These are phyloP conservation scores for Chaetomiaceae sp. DNA, from an alignment of 2,329 filamentous ascomycete species.

Conservation along the genomic window DNA sequence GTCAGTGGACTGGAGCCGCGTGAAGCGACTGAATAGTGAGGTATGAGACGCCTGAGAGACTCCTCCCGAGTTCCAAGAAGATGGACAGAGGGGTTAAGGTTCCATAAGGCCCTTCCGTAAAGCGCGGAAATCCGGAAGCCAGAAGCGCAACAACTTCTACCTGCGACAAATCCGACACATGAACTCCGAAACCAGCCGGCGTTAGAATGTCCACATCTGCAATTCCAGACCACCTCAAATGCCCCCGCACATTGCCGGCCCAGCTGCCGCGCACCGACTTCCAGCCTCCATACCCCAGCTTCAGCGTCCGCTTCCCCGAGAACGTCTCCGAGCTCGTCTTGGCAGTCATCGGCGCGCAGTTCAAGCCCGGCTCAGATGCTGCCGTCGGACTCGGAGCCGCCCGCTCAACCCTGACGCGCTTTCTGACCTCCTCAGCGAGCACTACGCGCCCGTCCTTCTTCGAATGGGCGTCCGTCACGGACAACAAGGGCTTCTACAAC, in stretches of 20 bases:
- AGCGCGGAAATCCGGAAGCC: too few relatives aligned
- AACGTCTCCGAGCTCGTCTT: conserved; percentile 14
- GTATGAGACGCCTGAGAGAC: too few relatives aligned
- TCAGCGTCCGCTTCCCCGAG: conserved; percentile 10
- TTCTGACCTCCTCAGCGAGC: conserved; percentile 3
- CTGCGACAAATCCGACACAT: too few relatives aligned
- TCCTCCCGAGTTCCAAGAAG: too few relatives aligned
- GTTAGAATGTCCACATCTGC: conserved; percentile 8
- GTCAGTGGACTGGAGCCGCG: too few relatives aligned
- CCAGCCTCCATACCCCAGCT: conserved; percentile 10
- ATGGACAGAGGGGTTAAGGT: too few relatives aligned
- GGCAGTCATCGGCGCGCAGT: conserved; percentile 16
- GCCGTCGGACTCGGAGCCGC: conserved; percentile 25
- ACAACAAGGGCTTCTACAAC: conserved; percentile 30
- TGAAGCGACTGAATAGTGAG: too few relatives aligned
- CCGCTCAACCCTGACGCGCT: conserved; percentile 29
- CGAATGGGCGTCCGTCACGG: conserved; percentile 31
- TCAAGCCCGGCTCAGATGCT: conserved; percentile 2
- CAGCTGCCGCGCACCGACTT: conserved; percentile 7
- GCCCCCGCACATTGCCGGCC: conserved; percentile 12
- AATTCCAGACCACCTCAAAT: conserved; percentile 12
- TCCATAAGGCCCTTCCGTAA: too few relatives aligned
- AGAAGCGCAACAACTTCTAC: too few relatives aligned
- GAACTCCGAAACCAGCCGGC: too few relatives aligned
- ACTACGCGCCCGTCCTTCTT: conserved; percentile 22